phyloP scores from a whole-genome alignment of 257 asterid genomes.

The Jaltomata sinuosa region DNA sequence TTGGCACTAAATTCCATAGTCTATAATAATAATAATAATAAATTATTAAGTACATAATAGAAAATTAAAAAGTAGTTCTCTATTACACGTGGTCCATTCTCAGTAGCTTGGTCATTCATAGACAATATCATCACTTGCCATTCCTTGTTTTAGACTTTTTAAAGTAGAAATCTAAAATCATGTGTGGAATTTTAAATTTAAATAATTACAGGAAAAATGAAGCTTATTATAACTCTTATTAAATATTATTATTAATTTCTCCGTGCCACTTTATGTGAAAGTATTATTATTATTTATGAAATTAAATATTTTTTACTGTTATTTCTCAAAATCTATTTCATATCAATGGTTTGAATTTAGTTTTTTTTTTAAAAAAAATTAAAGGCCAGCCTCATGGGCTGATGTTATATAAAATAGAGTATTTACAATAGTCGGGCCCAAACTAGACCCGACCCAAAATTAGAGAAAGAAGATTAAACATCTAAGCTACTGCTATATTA shows the following conservation, averaged over 20 bases:
- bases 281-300: neutral
- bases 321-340: neutral
- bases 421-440: no score
- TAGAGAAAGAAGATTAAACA: no score
- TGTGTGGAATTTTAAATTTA: neutral
- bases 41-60: neutral
- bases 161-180: neutral
- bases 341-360: no score
- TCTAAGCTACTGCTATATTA: no score
- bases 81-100: slow-evolving; percentile 14
- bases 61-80: neutral
- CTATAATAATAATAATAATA: neutral
- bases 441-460: no score
- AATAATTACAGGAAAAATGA: neutral
- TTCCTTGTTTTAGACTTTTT: neutral
- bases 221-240: neutral
- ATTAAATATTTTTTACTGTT: neutral
- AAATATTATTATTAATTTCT: neutral
- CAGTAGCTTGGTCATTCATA: slow-evolving; percentile 8
- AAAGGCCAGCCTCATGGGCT: no score
- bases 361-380: neutral
- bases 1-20: slow-evolving; percentile 35
- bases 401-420: no score
- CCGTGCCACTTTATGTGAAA: neutral
- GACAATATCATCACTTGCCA: neutral